Conservation (phyloP, 768 basidiomycete genomes). For the Termitomyces sp. region DNA sequence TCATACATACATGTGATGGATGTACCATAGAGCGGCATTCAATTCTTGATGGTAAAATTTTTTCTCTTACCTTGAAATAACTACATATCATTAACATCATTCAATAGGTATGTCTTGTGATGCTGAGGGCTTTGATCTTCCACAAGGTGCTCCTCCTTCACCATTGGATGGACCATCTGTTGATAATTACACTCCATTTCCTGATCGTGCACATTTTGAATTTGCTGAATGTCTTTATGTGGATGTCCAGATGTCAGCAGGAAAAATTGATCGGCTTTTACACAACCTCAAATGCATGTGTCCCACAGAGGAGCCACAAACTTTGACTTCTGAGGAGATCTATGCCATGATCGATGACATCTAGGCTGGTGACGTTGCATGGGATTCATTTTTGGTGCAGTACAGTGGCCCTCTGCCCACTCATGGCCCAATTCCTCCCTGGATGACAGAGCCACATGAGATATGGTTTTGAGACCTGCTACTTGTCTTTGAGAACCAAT, state of each 20-base stretch:
- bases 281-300: slow-evolving; percentile 4
- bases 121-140: background rate
- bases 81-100: too few relatives aligned
- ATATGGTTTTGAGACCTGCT: too few relatives aligned
- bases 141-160: background rate
- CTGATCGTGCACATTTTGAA: slow-evolving; percentile 12
- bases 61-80: too few relatives aligned
- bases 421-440: background rate
- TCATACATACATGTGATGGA: background rate
- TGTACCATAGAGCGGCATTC: background rate
- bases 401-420: slow-evolving; percentile 21
- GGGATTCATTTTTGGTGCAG: slow-evolving; percentile 21
- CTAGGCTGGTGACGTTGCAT: slow-evolving; percentile 22
- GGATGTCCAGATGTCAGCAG: slow-evolving; percentile 9
- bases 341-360: too few relatives aligned
- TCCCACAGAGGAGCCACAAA: slow-evolving; percentile 8
- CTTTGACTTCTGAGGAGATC: slow-evolving; percentile 8
- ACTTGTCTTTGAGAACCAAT: too few relatives aligned
- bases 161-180: background rate
- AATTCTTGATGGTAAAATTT: background rate
- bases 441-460: too few relatives aligned
- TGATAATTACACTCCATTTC: slow-evolving; percentile 4
- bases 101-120: slow-evolving; percentile 5
- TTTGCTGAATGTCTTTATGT: slow-evolving; percentile 11
- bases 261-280: slow-evolving; percentile 8